Base-by-base conservation (phyloP, 148 eudicot genomes). In the Rhododendron mucronatum region DNA sequence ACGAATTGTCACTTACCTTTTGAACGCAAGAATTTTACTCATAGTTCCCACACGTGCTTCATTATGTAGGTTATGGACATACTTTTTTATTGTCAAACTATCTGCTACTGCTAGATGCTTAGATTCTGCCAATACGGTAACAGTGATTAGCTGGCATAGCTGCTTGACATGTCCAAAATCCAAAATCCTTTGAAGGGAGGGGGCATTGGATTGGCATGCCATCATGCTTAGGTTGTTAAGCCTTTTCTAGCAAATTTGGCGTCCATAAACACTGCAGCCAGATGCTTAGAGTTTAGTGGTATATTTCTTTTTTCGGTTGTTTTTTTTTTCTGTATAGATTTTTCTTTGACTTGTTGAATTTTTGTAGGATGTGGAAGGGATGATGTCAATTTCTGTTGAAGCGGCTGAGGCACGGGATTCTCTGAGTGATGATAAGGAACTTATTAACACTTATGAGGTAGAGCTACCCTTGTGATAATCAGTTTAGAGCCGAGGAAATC, bases 321-420 rank as follows among this genome's bases (percentile, higher is more conserved):
- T 77, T 61, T 51, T 18, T 51, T n/a, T n/a, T n/a, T n/a, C 30
- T 81, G 53, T 78, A 23, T 33, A 26, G 35, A 33, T 33, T 47
- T 15, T 53, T 2, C 11, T 84, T 47, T 80, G 45, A 51, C n/a
- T 18, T 53, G 65, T 33, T 87, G 5, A 53, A 79, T 84, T 89
- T 87, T 51, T 86, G 90, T 87, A 97, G 99, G 99, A 97, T 89
- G 94, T 97, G 74, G 99, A 97, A 88, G 99, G 99, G 71, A 95
- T 97, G 99, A 95, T 97, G 99, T 97, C 99, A 41, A 97, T 97
- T 89, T 97, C 99, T 84, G 95, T 89, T 86, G 99, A 97, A 91
- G 99, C 99, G 88, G 87, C 98, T 80, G 98, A 91, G 90, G 99
- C 99, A 82, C 95, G 92, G 79, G 95, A 93, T 88, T 95, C 99